Conservation (phyloP, 331 rosid species). For the Erythrophleum ivorense region DNA sequence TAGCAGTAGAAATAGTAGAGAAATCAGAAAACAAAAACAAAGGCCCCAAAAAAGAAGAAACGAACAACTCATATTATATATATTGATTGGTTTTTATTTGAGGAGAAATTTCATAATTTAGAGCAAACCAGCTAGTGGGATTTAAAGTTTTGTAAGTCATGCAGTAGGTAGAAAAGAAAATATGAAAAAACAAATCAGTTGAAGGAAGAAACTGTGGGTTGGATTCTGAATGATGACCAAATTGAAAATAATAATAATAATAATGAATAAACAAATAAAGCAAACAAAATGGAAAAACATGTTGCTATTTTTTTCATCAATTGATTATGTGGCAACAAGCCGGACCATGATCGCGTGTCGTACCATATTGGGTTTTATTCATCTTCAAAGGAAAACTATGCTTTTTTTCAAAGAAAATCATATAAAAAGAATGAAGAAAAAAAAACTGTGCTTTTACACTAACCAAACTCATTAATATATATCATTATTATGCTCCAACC, state of each 20-base stretch:
- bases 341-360: slow-evolving; percentile 40
- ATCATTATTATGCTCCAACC: slow-evolving; percentile 47
- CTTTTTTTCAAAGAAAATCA: neutral
- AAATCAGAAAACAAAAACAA: no score
- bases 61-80: no score
- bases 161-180: neutral
- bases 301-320: neutral
- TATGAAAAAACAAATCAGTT: no score
- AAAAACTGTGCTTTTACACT: slow-evolving; percentile 48
- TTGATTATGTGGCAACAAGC: slow-evolving; percentile 41
- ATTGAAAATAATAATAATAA: neutral
- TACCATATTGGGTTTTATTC: slow-evolving; percentile 39
- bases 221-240: neutral
- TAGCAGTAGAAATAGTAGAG: no score
- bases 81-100: neutral
- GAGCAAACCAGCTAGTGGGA: neutral
- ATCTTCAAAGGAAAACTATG: slow-evolving; percentile 38
- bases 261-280: neutral
- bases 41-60: no score
- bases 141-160: neutral
- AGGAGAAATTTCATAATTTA: neutral
- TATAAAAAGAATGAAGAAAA: neutral
- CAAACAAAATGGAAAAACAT: slow-evolving; percentile 13
- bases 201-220: neutral
- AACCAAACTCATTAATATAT: slow-evolving; percentile 47